These are phyloP conservation scores for Cercospora citrullina DNA, from an alignment of 2,329 filamentous ascomycete genomes.

Conservation along the genomic window DNA sequence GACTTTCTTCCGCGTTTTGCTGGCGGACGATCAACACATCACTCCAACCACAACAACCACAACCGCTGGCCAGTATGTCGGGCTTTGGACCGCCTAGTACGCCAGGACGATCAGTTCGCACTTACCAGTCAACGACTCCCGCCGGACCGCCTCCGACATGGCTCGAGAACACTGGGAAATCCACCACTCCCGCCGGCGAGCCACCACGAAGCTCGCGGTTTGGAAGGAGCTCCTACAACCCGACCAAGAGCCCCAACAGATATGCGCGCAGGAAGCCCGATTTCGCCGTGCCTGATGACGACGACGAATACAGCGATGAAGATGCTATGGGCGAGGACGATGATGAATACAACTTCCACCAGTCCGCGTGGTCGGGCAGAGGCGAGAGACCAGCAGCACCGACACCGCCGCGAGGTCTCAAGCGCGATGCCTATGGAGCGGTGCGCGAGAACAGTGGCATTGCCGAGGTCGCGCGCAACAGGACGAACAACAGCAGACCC, in stretches of 20 bases:
- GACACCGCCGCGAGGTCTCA: slow-evolving; percentile 35
- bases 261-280: slow-evolving; percentile 32
- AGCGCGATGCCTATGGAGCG: slow-evolving; percentile 44
- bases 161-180: slow-evolving; percentile 31
- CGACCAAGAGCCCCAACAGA: slow-evolving; percentile 29
- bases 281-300: slow-evolving; percentile 40
- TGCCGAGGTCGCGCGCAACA: slow-evolving; percentile 68
- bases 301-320: slow-evolving; percentile 38
- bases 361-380: slow-evolving; percentile 4
- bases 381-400: slow-evolving; percentile 19
- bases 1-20: slow-evolving; percentile 5
- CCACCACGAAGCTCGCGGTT: slow-evolving; percentile 39
- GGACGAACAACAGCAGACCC: slow-evolving; percentile 56
- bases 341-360: slow-evolving; percentile 28
- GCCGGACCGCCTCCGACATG: slow-evolving; percentile 39
- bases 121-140: slow-evolving; percentile 41
- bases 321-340: slow-evolving; percentile 42
- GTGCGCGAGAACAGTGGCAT: slow-evolving; percentile 60
- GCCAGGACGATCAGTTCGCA: slow-evolving; percentile 30
- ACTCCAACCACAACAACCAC: neutral
- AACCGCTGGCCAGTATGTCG: slow-evolving; percentile 19
- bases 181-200: slow-evolving; percentile 40
- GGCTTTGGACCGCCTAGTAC: slow-evolving; percentile 31
- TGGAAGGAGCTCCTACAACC: slow-evolving; percentile 37
- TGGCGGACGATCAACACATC: neutral